Evolutionary conservation across 768 basidiomycete genomes (phyloP).

Genomic region (Clitopilus hobsonii): DNA sequence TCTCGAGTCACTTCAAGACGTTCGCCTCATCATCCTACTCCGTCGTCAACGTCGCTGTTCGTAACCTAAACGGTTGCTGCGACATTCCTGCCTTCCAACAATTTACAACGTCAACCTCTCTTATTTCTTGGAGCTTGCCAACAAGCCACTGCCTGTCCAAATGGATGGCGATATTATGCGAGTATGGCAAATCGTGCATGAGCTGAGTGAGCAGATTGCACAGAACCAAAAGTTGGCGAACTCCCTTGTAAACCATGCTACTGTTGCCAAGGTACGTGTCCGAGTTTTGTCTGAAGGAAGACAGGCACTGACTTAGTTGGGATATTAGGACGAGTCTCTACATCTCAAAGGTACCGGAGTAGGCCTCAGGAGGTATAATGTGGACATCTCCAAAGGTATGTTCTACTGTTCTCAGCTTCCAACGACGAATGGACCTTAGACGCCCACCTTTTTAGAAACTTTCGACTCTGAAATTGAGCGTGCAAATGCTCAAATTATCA

Average conservation of each 20-base stretch:
- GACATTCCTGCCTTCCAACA: constrained; percentile 1
- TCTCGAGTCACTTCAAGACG: background rate
- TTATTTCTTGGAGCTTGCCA: too few relatives aligned
- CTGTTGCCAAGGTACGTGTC: constrained; percentile 61
- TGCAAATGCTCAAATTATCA: constrained; percentile 80
- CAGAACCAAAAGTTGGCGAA: constrained; percentile 75
- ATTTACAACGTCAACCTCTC: too few relatives aligned
- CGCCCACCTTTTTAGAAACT: constrained; percentile 56
- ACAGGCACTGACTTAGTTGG: background rate
- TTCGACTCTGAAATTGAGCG: constrained; percentile 94
- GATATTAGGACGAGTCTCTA: constrained; percentile 61
- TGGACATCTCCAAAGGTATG: constrained; percentile 81
- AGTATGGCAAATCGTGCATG: constrained; percentile 75
- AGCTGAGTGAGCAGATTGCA: constrained; percentile 78
- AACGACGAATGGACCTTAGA: constrained; percentile 25
- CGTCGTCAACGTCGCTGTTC: too few relatives aligned
- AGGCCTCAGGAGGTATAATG: constrained; percentile 77
- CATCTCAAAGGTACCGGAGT: constrained; percentile 67
- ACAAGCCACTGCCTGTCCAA: constrained; percentile 10
- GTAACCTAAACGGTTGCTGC: background rate
- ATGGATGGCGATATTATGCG: constrained; percentile 72
- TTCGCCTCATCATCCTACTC: too few relatives aligned
- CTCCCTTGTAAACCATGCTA: constrained; percentile 64
- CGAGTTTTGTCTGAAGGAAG: constrained; percentile 7
- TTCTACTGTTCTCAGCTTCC: background rate